Conservation (phyloP, 2,329 filamentous ascomycete species). For the Neoarthrinium moseri region DNA sequence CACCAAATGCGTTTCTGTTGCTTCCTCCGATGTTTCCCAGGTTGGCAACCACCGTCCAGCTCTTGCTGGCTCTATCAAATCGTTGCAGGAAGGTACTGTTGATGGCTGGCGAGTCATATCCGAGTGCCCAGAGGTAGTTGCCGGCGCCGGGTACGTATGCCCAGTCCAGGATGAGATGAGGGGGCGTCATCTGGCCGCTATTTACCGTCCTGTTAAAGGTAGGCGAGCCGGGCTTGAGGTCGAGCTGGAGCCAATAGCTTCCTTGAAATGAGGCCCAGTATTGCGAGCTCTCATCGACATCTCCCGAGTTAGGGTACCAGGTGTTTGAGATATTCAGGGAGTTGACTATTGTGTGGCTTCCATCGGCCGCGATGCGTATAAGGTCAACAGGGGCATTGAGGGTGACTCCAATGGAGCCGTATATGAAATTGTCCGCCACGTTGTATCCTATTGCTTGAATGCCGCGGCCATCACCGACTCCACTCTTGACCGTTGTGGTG, state of each 20-base stretch:
- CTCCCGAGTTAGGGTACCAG: constrained; percentile 2
- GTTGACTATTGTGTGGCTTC: constrained; percentile 5
- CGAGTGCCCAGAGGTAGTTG: constrained; percentile 4
- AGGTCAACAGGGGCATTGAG: constrained; percentile 1
- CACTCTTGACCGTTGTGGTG: constrained; percentile 1
- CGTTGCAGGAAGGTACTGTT: not conserved
- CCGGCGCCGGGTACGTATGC: not conserved
- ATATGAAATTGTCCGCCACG: constrained; percentile 17
- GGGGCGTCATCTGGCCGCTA: not conserved
- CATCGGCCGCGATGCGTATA: constrained; percentile 15
- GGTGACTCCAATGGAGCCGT: constrained; percentile 8
- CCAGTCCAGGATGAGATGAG: not conserved
- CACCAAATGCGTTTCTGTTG: not conserved
- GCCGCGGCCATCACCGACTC: constrained; percentile 7
- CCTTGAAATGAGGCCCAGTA: constrained; percentile 1
- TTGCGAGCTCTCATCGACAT: constrained; percentile 5
- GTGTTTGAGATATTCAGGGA: not conserved
- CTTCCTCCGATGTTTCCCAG: not conserved
- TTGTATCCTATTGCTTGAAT: constrained; percentile 18
- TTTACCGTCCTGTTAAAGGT: not conserved
- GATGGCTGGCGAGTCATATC: not conserved
- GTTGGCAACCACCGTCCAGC: not conserved
- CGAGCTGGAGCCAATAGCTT: not conserved
- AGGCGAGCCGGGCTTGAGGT: not conserved
- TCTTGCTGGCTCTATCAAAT: not conserved